Evolutionary conservation across 768 basidiomycete species (phyloP).

Genomic region (Termitomyces sp.): DNA sequence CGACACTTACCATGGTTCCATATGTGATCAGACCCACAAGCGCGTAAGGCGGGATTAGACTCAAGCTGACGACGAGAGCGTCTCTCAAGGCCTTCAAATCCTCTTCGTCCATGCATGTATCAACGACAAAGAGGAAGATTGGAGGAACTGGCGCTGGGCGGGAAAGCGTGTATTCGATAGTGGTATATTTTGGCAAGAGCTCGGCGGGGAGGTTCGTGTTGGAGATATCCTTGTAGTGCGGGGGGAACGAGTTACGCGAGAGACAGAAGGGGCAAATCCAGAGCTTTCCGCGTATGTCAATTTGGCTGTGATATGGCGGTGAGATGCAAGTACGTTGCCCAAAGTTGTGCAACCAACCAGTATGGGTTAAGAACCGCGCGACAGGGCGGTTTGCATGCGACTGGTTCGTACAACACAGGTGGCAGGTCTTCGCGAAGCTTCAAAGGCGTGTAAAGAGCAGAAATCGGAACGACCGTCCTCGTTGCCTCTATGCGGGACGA

Average conservation of each 20-base stretch:
- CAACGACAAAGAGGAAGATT: conserved; percentile 95
- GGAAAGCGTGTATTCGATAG: conserved; percentile 98
- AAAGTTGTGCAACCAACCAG: conserved; percentile 53
- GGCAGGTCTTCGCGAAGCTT: conserved; percentile 93
- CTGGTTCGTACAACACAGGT: conserved; percentile 95
- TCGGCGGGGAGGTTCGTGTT: conserved; percentile 96
- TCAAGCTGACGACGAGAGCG: conserved; percentile 90
- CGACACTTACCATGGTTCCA: conserved; percentile 83
- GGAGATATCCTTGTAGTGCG: conserved; percentile 98
- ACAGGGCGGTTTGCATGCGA: conserved; percentile 97
- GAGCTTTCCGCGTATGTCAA: conserved; percentile 96
- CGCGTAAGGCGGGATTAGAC: conserved; percentile 88
- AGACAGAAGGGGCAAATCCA: conserved; percentile 99
- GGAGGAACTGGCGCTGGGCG: conserved; percentile 90
- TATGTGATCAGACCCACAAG: conserved; percentile 94
- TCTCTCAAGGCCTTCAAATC: conserved; percentile 95
- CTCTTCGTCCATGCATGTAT: conserved; percentile 93
- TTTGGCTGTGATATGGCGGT: conserved; percentile 62
- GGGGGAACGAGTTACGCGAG: conserved; percentile 93
- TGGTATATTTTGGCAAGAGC: conserved; percentile 95
- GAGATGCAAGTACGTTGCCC: not conserved
- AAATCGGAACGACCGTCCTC: conserved; percentile 94
- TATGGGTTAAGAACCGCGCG: conserved; percentile 97
- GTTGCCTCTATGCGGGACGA: conserved; percentile 98
- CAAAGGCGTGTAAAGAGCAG: conserved; percentile 95